Evolutionary conservation across 1,139 yeast species (phyloP).

Genomic region (Arxiozyma slooffiae): DNA sequence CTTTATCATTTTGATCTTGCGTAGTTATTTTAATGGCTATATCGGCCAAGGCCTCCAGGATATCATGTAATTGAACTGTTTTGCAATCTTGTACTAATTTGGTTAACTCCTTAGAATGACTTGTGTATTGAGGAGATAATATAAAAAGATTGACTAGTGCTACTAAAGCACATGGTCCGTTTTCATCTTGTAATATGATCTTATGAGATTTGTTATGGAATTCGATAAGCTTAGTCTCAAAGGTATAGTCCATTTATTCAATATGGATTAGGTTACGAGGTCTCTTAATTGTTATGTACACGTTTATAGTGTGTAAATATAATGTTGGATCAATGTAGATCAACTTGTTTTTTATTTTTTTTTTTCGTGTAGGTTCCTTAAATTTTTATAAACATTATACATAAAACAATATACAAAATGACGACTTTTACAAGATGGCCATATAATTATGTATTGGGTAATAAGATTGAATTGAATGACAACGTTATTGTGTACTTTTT

Average conservation of each 20-base stretch:
- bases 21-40: slow-evolving; percentile 26
- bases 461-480: background rate
- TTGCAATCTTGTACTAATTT: slow-evolving; percentile 23
- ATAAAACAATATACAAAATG: background rate
- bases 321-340: background rate
- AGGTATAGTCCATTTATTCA: slow-evolving; percentile 39
- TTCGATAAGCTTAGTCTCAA: slow-evolving; percentile 24
- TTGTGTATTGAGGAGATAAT: slow-evolving; percentile 33
- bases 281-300: too few relatives aligned
- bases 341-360: too few relatives aligned
- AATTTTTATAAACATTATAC: too few relatives aligned
- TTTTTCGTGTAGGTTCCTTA: background rate
- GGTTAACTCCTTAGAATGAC: slow-evolving; percentile 19
- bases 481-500: background rate
- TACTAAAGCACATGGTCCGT: slow-evolving; percentile 84
- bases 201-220: slow-evolving; percentile 33
- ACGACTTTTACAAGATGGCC: background rate
- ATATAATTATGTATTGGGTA: background rate
- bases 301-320: background rate
- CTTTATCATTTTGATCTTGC: background rate
- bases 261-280: background rate
- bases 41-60: slow-evolving; percentile 42
- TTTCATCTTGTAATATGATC: slow-evolving; percentile 62
- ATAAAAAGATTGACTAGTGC: slow-evolving; percentile 63
- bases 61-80: slow-evolving; percentile 28